Percentiles rank a stretch among this genome's conserved stretches.
Evolutionary conservation across 2,329 filamentous ascomycete genomes (phyloP).

Genomic region (Botrytis deweyae): DNA sequence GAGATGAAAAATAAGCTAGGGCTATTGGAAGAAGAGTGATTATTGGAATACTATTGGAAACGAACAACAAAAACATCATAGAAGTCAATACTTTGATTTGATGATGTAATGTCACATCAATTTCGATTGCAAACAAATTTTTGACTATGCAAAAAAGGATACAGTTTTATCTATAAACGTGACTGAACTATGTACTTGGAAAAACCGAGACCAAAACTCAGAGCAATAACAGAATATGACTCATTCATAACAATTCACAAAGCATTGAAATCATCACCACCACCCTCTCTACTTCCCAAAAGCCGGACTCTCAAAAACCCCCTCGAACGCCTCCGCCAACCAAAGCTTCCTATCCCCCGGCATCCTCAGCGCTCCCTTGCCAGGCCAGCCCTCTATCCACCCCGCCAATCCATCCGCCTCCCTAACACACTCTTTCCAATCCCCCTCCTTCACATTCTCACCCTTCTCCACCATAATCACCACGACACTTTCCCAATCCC

Average conservation of each 20-base stretch:
- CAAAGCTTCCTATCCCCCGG: background rate
- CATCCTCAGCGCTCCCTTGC: background rate
- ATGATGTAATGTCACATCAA: background rate
- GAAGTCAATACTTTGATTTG: background rate
- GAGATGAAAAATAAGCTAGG: background rate
- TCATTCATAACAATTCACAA: background rate
- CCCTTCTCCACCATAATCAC: background rate
- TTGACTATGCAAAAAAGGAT: background rate
- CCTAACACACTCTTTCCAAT: background rate
- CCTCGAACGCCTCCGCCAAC: background rate
- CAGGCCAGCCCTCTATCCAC: constrained; percentile 12
- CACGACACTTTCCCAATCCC: background rate
- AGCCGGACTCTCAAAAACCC: background rate
- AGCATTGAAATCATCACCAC: background rate
- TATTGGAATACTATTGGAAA: background rate
- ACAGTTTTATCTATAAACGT: too few species aligned
- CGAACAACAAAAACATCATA: too few species aligned
- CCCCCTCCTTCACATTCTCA: background rate
- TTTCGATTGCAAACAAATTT: background rate
- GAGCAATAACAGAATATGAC: background rate
- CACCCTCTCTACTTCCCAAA: background rate
- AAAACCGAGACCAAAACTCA: background rate
- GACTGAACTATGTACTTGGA: background rate
- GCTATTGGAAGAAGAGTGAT: fast-evolving
- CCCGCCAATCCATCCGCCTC: constrained; percentile 6